These are phyloP conservation scores for Phialophora verrucosa DNA, from an alignment of 2,329 filamentous ascomycete genomes.

Conservation along the genomic window DNA sequence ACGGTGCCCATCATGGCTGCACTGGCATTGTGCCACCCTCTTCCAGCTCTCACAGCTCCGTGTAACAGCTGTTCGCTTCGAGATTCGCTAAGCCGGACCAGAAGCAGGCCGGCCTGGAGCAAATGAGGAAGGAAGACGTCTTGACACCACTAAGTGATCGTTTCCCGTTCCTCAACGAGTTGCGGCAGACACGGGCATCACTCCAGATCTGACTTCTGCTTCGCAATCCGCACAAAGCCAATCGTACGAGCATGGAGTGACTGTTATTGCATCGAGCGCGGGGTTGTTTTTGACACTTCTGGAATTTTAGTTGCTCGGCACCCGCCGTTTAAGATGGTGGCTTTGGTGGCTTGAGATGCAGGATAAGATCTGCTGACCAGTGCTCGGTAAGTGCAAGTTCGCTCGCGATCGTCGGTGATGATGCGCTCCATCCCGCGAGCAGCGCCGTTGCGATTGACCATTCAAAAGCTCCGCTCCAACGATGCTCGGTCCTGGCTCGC, in stretches of 20 bases:
- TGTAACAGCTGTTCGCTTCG: conserved; percentile 7
- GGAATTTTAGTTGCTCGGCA: conserved; percentile 4
- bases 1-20: conserved; percentile 3
- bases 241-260: not conserved
- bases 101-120: not conserved
- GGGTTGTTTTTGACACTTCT: conserved; percentile 7
- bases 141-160: not conserved
- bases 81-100: not conserved
- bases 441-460: not conserved
- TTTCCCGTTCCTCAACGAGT: not conserved
- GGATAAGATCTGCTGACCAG: conserved; percentile 3
- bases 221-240: not conserved
- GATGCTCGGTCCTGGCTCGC: not conserved
- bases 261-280: not conserved
- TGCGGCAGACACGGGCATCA: not conserved
- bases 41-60: not conserved
- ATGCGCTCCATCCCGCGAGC: not conserved
- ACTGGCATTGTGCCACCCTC: not conserved
- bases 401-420: conserved; percentile 6
- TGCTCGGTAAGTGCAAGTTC: not conserved
- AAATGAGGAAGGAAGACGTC: not conserved
- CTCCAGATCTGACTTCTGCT: not conserved
- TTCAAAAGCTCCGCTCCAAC: not conserved
- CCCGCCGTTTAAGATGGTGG: conserved; percentile 4
- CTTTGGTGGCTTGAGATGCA: conserved; percentile 6